Conservation (phyloP, 331 rosid species). For the Rhamnella rubrinervis region DNA sequence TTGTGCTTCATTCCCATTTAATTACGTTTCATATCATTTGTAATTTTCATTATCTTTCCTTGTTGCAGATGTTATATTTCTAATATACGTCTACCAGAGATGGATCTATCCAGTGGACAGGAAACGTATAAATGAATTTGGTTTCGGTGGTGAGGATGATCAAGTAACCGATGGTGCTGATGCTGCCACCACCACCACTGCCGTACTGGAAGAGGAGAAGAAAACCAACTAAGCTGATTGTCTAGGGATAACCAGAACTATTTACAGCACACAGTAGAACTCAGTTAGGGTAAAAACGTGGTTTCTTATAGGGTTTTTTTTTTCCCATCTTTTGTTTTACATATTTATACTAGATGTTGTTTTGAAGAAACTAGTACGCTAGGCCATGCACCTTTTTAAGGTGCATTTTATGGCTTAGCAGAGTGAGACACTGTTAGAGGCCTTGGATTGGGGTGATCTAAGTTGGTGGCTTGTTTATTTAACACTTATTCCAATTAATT, state of each 20-base stretch:
- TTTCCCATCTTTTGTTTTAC: background rate
- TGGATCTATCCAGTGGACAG: constrained; percentile 95
- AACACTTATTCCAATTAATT: background rate
- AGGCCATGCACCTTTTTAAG: background rate
- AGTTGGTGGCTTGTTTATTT: background rate
- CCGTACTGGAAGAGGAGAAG: constrained; percentile 78
- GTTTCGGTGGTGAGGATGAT: constrained; percentile 89
- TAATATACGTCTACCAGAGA: constrained; percentile 79
- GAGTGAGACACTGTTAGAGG: background rate
- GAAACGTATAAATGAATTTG: constrained; percentile 89
- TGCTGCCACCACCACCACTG: constrained; percentile 20
- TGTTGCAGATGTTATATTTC: constrained; percentile 84
- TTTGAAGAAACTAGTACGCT: background rate
- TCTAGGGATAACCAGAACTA: background rate
- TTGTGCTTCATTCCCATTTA: background rate
- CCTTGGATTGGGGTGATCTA: background rate
- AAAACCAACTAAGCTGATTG: constrained; percentile 68
- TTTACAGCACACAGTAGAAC: constrained; percentile 1
- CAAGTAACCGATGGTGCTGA: constrained; percentile 40
- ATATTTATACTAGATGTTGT: constrained; percentile 2
- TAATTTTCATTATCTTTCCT: background rate
- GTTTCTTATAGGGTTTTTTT: background rate
- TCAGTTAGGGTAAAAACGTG: background rate
- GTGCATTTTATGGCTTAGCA: background rate
- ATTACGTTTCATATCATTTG: background rate